Evolutionary conservation across 257 asterid species (phyloP), one percentile per base, ranked within the genome.

Genomic region (Eustoma russellianum): DNA sequence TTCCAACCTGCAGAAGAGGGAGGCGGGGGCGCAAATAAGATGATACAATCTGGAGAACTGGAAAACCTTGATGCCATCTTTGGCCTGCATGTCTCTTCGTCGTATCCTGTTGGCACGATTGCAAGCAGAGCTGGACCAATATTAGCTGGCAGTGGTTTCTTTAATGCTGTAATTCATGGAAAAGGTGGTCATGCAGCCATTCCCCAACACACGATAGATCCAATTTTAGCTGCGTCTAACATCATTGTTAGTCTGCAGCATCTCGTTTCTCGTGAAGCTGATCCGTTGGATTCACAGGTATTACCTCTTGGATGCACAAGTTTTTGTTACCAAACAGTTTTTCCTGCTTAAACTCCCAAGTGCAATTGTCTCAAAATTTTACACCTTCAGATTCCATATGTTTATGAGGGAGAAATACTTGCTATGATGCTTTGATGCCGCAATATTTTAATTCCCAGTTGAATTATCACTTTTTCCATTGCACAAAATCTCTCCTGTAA

Each of bases 1-100:
- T 84, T 84, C 63, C 91, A 84, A 76, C 94, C 94, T 12, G 91
- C 94, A 13, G 94, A 81, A 67, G 91, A 84, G 55, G 91, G 83
- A 16, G 74, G 82, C 5, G 91, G 88, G 17, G 91, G 94, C 46
- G 94, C 94, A 40, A 79, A 81, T 73, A 67, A 55, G 63, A 81
- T 84, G 88, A 47, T 57, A 35, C 83, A 84, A 30, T 73, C 74
- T 24, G 82, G 91, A 59, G 63, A 75, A 52, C 34, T 84, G 16
- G 77, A 73, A 45, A 68, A 68, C 9, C 74, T 81, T 48, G 82
- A 77, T 43, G 91, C 94, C 60, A 84, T 84, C 24, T 81, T 84
- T 17, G 91, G 74, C 7, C 64, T 81, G 63, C 94, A 84, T 19
- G 61, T 77, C 35, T 64, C 79, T 15, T 0, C 76, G 38, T 18